Evolutionary conservation across 2,329 filamentous ascomycete species (phyloP).

Genomic region (Dothiorella sarmentorum): DNA sequence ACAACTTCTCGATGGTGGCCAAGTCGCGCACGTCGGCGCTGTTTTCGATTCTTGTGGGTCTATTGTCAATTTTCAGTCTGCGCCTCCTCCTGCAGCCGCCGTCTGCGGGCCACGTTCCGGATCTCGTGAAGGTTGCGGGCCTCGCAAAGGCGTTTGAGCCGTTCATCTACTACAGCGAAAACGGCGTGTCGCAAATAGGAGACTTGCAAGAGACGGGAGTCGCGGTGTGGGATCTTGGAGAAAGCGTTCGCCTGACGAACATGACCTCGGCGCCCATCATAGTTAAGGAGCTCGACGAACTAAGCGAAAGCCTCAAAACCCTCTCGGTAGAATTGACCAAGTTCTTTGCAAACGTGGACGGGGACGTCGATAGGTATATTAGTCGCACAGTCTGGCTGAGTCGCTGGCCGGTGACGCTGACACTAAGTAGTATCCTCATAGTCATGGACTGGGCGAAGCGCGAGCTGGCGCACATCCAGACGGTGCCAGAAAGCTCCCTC

Average conservation of each 20-base stretch:
- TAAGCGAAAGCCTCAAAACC: conserved; percentile 81
- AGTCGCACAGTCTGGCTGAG: conserved; percentile 13
- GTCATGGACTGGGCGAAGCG: conserved; percentile 96
- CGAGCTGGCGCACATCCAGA: conserved; percentile 69
- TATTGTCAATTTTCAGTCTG: conserved; percentile 64
- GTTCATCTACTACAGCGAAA: conserved; percentile 90
- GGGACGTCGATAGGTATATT: conserved; percentile 76
- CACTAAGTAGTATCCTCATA: conserved; percentile 65
- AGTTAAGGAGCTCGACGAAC: conserved; percentile 76
- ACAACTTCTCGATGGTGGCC: conserved; percentile 58
- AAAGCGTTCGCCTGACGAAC: conserved; percentile 83
- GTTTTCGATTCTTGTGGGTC: conserved; percentile 56
- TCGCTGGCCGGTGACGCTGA: conserved; percentile 22
- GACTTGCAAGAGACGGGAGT: conserved; percentile 88
- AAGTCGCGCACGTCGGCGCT: conserved; percentile 67
- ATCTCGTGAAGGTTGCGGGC: conserved; percentile 85
- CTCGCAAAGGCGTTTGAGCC: conserved; percentile 91
- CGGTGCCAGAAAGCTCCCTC: conserved; percentile 58
- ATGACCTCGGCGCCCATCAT: conserved; percentile 88
- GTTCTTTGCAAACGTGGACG: conserved; percentile 91
- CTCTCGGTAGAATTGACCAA: conserved; percentile 81
- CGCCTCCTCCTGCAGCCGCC: conserved; percentile 68
- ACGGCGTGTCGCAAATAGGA: conserved; percentile 78
- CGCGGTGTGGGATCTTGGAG: conserved; percentile 90
- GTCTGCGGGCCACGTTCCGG: conserved; percentile 64